Conservation (phyloP, 1,284 basidiomycete species). For the Malassezia sympodialis region DNA sequence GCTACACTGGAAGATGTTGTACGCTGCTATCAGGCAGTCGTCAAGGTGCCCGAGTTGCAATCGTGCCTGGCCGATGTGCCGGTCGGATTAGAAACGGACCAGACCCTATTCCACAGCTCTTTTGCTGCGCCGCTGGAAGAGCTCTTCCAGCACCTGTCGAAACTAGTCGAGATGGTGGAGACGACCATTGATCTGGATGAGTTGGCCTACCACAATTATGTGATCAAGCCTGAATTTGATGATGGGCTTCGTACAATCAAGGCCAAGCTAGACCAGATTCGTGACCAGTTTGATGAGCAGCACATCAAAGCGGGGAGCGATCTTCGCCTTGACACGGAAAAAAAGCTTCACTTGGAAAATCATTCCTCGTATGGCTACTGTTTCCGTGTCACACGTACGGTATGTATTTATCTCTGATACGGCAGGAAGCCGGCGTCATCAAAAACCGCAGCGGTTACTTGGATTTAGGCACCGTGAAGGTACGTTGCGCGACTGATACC, state of each 20-base stretch:
- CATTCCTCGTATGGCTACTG: conserved; percentile 83
- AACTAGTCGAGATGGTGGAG: conserved; percentile 88
- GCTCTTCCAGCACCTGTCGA: conserved; percentile 24
- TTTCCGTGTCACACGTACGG: conserved; percentile 65
- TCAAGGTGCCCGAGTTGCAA: conserved; percentile 66
- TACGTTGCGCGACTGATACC: background rate
- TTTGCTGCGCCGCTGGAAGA: conserved; percentile 29
- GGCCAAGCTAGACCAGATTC: conserved; percentile 59
- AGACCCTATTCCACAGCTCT: conserved; percentile 21
- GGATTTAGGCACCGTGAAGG: conserved; percentile 74
- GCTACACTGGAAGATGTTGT: conserved; percentile 91
- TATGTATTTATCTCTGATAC: conserved; percentile 5
- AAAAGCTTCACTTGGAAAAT: conserved; percentile 93
- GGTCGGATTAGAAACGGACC: conserved; percentile 18
- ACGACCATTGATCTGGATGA: conserved; percentile 85
- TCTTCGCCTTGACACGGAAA: conserved; percentile 75
- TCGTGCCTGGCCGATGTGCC: conserved; percentile 53
- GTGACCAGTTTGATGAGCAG: conserved; percentile 74
- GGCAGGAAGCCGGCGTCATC: conserved; percentile 65
- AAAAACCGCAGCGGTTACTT: conserved; percentile 63
- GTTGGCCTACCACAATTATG: conserved; percentile 70
- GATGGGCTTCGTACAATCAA: conserved; percentile 63
- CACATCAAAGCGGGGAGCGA: conserved; percentile 65
- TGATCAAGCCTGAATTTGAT: conserved; percentile 87
- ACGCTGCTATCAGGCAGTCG: conserved; percentile 67